These are phyloP conservation scores for Hondaea fermentalgiana DNA, from an alignment of 108 stramenopile genomes.

Conservation along the genomic window DNA sequence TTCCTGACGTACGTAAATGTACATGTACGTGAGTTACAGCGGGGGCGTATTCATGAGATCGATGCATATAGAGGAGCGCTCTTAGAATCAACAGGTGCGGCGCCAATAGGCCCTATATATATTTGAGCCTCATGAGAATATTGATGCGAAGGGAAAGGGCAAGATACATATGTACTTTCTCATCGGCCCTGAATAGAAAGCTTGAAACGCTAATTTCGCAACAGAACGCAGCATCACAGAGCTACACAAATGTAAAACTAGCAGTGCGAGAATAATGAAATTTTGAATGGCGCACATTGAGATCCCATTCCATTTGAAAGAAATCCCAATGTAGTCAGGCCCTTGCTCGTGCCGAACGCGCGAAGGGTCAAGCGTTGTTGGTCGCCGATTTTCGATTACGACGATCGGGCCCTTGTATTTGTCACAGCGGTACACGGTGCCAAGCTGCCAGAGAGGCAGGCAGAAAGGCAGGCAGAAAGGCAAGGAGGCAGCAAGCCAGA, in stretches of 20 bases:
- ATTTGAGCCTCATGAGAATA: not conserved
- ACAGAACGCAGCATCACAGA: not conserved
- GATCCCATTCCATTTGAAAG: no score
- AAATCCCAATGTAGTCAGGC: no score
- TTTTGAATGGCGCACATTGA: no score
- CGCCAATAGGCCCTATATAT: not conserved
- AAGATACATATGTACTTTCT: constrained; percentile 20
- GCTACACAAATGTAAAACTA: not conserved
- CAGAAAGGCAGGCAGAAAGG: no score
- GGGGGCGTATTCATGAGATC: not conserved
- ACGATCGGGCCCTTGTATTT: not conserved
- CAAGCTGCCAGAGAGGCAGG: not conserved
- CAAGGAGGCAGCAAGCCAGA: not conserved
- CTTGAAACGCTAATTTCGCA: not conserved
- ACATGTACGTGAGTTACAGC: not conserved
- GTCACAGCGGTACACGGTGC: not conserved
- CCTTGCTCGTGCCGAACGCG: no score
- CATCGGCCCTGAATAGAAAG: not conserved
- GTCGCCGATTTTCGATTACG: no score
- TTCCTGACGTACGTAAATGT: not conserved
- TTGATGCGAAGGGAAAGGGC: constrained; percentile 27
- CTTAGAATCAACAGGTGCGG: not conserved
- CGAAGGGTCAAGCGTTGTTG: no score
- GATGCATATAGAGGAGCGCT: not conserved
- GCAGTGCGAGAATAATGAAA: no score